Evolutionary conservation across 108 stramenopile genomes (phyloP), one percentile per base, ranked within the genome.

Genomic region (Ochromonas danica): DNA sequence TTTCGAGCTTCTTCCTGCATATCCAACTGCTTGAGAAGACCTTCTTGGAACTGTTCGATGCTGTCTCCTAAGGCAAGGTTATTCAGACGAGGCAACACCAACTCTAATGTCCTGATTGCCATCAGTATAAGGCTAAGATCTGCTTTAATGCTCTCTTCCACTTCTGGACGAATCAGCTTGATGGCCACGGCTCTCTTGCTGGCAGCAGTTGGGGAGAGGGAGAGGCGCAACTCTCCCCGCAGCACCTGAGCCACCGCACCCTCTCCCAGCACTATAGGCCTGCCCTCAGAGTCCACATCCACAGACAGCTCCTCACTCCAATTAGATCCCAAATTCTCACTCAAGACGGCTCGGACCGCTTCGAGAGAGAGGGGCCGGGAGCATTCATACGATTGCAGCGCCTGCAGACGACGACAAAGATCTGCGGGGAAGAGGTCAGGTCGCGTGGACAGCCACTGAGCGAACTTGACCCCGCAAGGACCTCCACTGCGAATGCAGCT

Each of bases 381-480:
- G 22, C 45, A 51, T 6, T 51, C 6, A 22, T 51, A 51, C 6
- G n/a, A n/a, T 38, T 80, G 79, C 17, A 80, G 30, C 6, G n/a
- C 31, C 27, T 80, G 36, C 1, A 80, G 31, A 17, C 35, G 40
- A 28, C 39, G 28, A 42, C 79, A 80, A 3, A 71, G 35, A n/a
- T 27, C 41, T 65, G n/a, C 1, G 10, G 71, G 67, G 25, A 80
- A 71, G n/a, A 80, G 33, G 30, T 80, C 79, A 25, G 67, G 57
- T 65, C 79, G 67, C 28, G 79, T 80, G 41, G 67, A 30, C 22
- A 71, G 65, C 79, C 79, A 80, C 70, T 80, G 79, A 28, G 70
- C 36, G 10, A 80, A 62, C 36, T 80, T 80, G 33, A 75, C 43
- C n/a, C 61, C 42, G 36, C 79, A 80, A 10, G 79, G 70, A 10